Percentiles rank a stretch among this genome's conserved stretches.
phyloP scores from a whole-genome alignment of 805 yeast species.

The Allodekkera sacchari region DNA sequence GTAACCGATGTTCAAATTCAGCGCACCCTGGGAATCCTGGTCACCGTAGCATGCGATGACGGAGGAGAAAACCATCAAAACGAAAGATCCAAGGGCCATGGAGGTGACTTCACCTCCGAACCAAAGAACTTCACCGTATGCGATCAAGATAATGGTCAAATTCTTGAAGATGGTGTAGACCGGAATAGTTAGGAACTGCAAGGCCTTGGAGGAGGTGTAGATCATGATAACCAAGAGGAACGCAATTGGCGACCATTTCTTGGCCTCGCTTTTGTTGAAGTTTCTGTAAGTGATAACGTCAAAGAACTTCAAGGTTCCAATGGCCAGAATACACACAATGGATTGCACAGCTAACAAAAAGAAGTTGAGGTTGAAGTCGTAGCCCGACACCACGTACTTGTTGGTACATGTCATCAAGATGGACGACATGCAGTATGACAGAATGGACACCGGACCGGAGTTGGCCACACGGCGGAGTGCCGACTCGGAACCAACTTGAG shows the following conservation, averaged over 20 bases:
- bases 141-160: conserved; percentile 91
- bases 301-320: conserved; percentile 61
- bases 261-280: conserved; percentile 79
- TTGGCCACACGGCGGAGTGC: conserved; percentile 28
- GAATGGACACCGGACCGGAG: conserved; percentile 60
- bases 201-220: conserved; percentile 92
- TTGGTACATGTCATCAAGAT: conserved; percentile 96
- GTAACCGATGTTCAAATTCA: conserved; percentile 64
- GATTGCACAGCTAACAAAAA: conserved; percentile 86
- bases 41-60: conserved; percentile 88
- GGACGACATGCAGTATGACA: conserved; percentile 86
- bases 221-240: conserved; percentile 85
- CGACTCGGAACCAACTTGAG: conserved; percentile 11
- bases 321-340: conserved; percentile 68
- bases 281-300: conserved; percentile 82
- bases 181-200: conserved; percentile 85
- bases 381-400: conserved; percentile 82
- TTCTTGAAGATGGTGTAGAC: conserved; percentile 98
- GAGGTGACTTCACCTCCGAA: conserved; percentile 88
- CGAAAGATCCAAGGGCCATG: conserved; percentile 83
- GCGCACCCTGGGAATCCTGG: conserved; percentile 29
- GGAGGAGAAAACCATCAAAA: conserved; percentile 92
- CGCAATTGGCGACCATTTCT: conserved; percentile 94
- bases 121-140: conserved; percentile 97
- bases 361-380: conserved; percentile 71